Evolutionary conservation across 1,139 yeast species (phyloP).

Genomic region (Taphrina deformans): DNA sequence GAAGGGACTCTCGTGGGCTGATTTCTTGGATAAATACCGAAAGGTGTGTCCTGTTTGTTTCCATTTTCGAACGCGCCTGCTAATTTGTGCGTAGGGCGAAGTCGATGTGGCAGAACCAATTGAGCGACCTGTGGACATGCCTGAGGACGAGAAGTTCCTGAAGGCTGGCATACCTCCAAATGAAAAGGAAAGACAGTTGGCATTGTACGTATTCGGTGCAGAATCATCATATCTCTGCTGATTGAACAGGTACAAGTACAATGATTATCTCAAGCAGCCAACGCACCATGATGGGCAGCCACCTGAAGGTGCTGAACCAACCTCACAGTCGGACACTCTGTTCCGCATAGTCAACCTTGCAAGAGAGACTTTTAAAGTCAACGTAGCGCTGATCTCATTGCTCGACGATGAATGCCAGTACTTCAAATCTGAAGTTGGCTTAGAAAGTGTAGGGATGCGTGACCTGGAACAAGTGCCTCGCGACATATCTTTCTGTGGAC

Average conservation of each 20-base stretch:
- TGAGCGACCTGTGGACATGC: constrained; percentile 26
- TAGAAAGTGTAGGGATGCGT: constrained; percentile 19
- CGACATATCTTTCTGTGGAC: constrained; percentile 38
- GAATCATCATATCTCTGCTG: background rate
- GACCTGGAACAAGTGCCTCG: constrained; percentile 35
- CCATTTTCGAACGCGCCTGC: background rate
- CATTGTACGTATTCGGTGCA: background rate
- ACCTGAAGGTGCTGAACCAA: constrained; percentile 14
- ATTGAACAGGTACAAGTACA: constrained; percentile 23
- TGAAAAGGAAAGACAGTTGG: constrained; percentile 27
- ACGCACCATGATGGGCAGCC: constrained; percentile 24
- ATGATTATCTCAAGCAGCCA: constrained; percentile 9
- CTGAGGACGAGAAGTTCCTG: constrained; percentile 32
- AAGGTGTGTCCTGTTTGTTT: background rate
- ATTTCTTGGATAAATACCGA: constrained; percentile 23
- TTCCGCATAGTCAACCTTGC: constrained; percentile 31
- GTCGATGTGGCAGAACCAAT: background rate
- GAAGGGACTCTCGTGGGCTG: constrained; percentile 22
- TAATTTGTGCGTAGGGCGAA: constrained; percentile 9
- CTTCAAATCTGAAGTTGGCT: constrained; percentile 32
- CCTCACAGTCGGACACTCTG: constrained; percentile 24
- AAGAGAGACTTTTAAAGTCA: constrained; percentile 28
- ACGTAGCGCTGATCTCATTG: constrained; percentile 24
- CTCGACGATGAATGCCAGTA: constrained; percentile 32
- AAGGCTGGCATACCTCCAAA: constrained; percentile 16